Evolutionary conservation across 306 rosid genomes (phyloP).

Genomic region (Ammopiptanthus mongolicus): DNA sequence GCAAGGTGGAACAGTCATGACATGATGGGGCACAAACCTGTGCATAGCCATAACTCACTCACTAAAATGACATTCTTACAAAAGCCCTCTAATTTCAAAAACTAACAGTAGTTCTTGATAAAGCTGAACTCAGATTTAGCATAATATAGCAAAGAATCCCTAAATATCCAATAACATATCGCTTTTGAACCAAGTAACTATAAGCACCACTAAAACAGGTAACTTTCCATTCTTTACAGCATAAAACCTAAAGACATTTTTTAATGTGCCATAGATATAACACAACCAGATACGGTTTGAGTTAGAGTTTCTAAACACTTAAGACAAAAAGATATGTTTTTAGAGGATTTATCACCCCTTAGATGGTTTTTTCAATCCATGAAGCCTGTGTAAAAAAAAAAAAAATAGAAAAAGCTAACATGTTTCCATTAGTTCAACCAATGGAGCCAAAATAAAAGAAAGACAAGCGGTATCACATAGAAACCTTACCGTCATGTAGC

Average conservation of each 20-base stretch:
- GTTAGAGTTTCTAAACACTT: neutral
- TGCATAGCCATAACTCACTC: neutral
- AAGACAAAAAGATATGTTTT: neutral
- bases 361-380: neutral
- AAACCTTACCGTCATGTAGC: constrained; percentile 82
- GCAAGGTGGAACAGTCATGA: constrained; percentile 91
- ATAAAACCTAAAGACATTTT: neutral
- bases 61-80: constrained; percentile 13
- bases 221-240: neutral
- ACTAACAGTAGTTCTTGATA: neutral
- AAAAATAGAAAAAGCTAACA: neutral
- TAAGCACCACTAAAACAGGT: neutral
- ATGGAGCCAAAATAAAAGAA: neutral
- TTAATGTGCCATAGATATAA: neutral
- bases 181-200: constrained; percentile 3
- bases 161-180: neutral
- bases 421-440: constrained; percentile 1
- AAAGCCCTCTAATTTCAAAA: neutral
- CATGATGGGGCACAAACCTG: constrained; percentile 99
- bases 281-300: neutral
- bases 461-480: constrained; percentile 8
- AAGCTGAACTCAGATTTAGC: neutral
- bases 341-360: neutral
- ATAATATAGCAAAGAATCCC: neutral
- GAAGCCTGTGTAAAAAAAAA: neutral